Conservation (phyloP, 345 rosid species). For the Salix exigua region DNA sequence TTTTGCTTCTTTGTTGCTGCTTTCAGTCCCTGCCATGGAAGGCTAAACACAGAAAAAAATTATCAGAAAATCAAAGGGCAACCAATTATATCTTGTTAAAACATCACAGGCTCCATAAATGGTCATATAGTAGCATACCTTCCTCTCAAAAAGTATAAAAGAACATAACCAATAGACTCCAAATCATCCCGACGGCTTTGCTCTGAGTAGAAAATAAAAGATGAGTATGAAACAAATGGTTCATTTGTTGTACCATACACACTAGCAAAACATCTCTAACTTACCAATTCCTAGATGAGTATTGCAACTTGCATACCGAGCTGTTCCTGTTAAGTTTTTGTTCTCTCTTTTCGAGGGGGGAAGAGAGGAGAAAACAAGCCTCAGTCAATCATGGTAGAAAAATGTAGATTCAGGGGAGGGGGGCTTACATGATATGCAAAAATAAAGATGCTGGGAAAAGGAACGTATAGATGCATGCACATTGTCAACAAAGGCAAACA, state of each 20-base stretch:
- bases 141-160: slow-evolving; percentile 66
- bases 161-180: slow-evolving; percentile 55
- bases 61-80: not conserved
- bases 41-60: slow-evolving; percentile 35
- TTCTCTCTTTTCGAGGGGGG: slow-evolving; percentile 57
- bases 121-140: slow-evolving; percentile 43
- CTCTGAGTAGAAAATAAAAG: slow-evolving; percentile 22
- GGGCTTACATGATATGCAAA: not conserved
- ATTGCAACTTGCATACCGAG: slow-evolving; percentile 95
- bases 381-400: not conserved
- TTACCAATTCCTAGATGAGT: slow-evolving; percentile 98
- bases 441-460: not conserved
- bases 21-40: slow-evolving; percentile 94
- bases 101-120: not conserved
- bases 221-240: not conserved
- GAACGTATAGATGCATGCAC: not conserved
- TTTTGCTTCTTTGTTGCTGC: slow-evolving; percentile 88
- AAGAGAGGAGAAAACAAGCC: not conserved
- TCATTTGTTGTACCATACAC: not conserved
- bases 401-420: not conserved
- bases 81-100: not conserved
- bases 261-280: not conserved
- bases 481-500: not conserved
- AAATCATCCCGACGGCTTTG: slow-evolving; percentile 58
- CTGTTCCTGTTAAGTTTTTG: slow-evolving; percentile 93